Percentiles rank a stretch among this genome's conserved stretches.
Conservation (phyloP, 352 stramenopile genomes). For the Phytophthora aleatoria region DNA sequence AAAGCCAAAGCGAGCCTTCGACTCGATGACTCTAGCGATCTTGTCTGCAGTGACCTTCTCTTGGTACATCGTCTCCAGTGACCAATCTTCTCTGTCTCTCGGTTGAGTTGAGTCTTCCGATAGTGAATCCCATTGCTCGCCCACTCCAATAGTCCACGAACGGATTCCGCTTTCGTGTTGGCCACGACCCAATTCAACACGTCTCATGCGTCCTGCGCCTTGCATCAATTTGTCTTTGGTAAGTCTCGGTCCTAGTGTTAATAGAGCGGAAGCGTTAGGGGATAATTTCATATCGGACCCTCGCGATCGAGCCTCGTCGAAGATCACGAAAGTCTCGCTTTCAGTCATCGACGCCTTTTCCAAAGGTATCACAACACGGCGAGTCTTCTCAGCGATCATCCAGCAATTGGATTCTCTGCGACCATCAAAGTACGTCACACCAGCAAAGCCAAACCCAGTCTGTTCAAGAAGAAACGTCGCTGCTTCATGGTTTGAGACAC, state of each 20-base stretch:
- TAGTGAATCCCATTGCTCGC: slow-evolving; percentile 79
- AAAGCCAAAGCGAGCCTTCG: slow-evolving; percentile 7
- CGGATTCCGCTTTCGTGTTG: slow-evolving; percentile 76
- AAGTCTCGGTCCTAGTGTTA: slow-evolving; percentile 85
- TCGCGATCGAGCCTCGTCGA: slow-evolving; percentile 88
- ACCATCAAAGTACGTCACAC: slow-evolving; percentile 86
- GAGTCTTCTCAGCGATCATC: slow-evolving; percentile 74
- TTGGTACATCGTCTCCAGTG: slow-evolving; percentile 43
- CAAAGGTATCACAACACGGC: slow-evolving; percentile 42
- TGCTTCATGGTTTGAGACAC: slow-evolving; percentile 53
- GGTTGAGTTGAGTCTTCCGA: slow-evolving; percentile 27
- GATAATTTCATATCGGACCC: slow-evolving; percentile 89
- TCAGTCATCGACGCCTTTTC: slow-evolving; percentile 76
- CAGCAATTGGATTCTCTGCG: slow-evolving; percentile 55
- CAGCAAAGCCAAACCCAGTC: slow-evolving; percentile 34
- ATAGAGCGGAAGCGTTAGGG: slow-evolving; percentile 61
- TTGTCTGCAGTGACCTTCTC: slow-evolving; percentile 24
- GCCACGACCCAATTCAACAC: slow-evolving; percentile 89
- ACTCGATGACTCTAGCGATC: slow-evolving; percentile 44
- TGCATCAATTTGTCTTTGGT: slow-evolving; percentile 95
- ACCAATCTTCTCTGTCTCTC: slow-evolving; percentile 49
- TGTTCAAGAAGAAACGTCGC: slow-evolving; percentile 50
- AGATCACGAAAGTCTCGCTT: slow-evolving; percentile 88
- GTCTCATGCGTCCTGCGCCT: slow-evolving; percentile 84
- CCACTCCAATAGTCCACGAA: slow-evolving; percentile 75